Evolutionary conservation across 2,329 filamentous ascomycete genomes (phyloP), one percentile per base, ranked within the genome.

Genomic region (Aspergillus sp.): DNA sequence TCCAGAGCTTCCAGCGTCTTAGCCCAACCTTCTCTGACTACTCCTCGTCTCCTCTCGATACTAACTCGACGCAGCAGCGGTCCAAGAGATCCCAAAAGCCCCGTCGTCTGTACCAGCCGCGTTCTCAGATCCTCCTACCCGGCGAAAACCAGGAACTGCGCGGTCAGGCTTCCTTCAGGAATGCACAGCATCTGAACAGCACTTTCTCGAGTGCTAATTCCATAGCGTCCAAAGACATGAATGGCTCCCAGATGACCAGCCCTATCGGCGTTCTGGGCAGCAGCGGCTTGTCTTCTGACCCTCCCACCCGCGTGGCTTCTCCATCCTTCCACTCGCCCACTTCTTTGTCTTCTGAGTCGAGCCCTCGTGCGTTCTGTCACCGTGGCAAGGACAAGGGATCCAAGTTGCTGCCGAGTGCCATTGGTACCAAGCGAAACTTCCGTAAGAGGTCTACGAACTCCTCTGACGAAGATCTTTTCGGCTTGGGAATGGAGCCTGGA

Each of bases 91-190:
- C 41, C 1, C 49, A 47, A 10, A 57, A 49, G 42, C 53, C 57
- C 8, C 57, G 57, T 34, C 55, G 56, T 29, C 42, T 60, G 32
- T 59, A 57, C 41, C 52, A 58, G 30, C 45, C 48, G 5, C 52
- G 54, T 8, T 46, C 50, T 9, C 50, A 52, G 27, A 36, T 41
- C 4, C 38, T 34, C 7, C 34, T 41, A n/a, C 43, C 43, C 4
- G 33, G 32, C 4, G 33, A 30, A 7, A 35, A 38, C 9, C 44
- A 44, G 19, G 51, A 52, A 6, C 45, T 32, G 7, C 6, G 32
- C 9, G 44, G 51, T 2, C 10, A 36, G 7, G 49, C 50, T 26
- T 36, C 50, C 9, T 46, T 52, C 42, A 48, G 46, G 28, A 45
- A 41, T 29, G 43, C 46, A 27, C 43, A 47, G 7, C 48, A 29